A percentile compares a stretch with the other conserved stretches of the same genome.
Conservation (phyloP, 768 basidiomycete genomes). For the Termitomyces bulborhizus region DNA sequence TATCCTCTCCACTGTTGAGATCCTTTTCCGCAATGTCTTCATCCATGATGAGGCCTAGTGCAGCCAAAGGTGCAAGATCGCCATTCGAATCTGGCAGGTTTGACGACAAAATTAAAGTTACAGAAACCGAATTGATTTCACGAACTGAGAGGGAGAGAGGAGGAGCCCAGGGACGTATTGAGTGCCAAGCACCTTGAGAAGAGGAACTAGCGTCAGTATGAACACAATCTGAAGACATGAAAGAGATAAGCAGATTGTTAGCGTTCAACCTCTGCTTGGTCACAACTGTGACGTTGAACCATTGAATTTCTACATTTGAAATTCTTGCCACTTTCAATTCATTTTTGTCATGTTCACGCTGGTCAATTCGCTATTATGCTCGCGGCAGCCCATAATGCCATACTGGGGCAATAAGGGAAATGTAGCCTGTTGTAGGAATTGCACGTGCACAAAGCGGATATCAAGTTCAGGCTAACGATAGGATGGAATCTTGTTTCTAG, state of each 20-base stretch:
- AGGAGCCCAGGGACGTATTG: slow-evolving; percentile 72
- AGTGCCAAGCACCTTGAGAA: slow-evolving; percentile 47
- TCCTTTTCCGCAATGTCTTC: slow-evolving; percentile 30
- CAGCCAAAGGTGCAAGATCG: slow-evolving; percentile 36
- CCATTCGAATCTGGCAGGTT: slow-evolving; percentile 31
- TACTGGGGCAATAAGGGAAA: too few species aligned
- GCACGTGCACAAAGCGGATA: too few species aligned
- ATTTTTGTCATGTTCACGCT: too few species aligned
- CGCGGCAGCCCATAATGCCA: too few species aligned
- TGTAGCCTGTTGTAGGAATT: too few species aligned
- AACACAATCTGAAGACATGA: slow-evolving; percentile 22
- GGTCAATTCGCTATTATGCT: too few species aligned
- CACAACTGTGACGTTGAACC: neutral
- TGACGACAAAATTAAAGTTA: slow-evolving; percentile 69
- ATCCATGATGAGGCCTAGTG: slow-evolving; percentile 28
- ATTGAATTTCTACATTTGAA: too few species aligned
- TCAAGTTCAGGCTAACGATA: too few species aligned
- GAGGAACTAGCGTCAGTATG: slow-evolving; percentile 14
- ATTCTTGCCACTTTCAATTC: too few species aligned
- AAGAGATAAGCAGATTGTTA: neutral
- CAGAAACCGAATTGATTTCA: slow-evolving; percentile 84
- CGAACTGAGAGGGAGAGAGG: slow-evolving; percentile 65
- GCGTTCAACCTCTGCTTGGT: neutral
- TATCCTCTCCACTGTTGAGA: slow-evolving; percentile 25
- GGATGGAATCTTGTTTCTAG: too few species aligned